Evolutionary conservation across 2,329 filamentous ascomycete species (phyloP), one percentile per base, ranked within the genome.

Genomic region (Epichloe baconii): DNA sequence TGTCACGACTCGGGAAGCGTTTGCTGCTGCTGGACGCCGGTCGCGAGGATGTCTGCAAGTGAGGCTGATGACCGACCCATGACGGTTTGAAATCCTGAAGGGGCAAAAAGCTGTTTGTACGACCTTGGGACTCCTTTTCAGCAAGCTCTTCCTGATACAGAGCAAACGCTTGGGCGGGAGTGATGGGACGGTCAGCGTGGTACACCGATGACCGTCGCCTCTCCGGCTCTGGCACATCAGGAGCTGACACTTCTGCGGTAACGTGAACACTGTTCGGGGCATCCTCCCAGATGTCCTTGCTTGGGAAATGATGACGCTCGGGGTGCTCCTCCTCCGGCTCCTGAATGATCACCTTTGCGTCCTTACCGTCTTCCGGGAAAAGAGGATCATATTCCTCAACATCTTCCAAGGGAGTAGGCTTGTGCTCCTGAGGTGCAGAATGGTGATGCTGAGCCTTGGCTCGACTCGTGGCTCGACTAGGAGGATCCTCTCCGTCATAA

Each of bases 221-320:
- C 67, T 61, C 55, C 81, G 61, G 61, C 34, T 65, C 69, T 53
- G 54, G 67, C 56, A 63, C 70, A 57, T 64, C 86, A 1, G 89
- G 89, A 0, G 88, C 93, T 3, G 85, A 87, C 7, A 97, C 91
- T 53, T 87, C 89, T 3, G 90, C 83, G 36, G 80, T 83, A 61
- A 78, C 81, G 61, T 93, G 82, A 49, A 88, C 75, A 67, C 89
- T 95, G 62, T 83, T 85, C 4, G 94, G 93, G 0, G 88, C 85
- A 65, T 98, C 94, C 70, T 98, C 93, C 93, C 93, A 98, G 41
- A 97, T 80, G 64, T 98, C 93, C 65, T 90, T 86, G 66, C 90
- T 96, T 1, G 93, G 93, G 68, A 98, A 98, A 55, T 78, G 68
- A 54, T 85, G 84, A 56, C 80, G 79, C 54, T 76, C 71, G 56